phyloP scores from a whole-genome alignment of 2,329 filamentous ascomycete genomes.

The Arthrobotrys musiformis region DNA sequence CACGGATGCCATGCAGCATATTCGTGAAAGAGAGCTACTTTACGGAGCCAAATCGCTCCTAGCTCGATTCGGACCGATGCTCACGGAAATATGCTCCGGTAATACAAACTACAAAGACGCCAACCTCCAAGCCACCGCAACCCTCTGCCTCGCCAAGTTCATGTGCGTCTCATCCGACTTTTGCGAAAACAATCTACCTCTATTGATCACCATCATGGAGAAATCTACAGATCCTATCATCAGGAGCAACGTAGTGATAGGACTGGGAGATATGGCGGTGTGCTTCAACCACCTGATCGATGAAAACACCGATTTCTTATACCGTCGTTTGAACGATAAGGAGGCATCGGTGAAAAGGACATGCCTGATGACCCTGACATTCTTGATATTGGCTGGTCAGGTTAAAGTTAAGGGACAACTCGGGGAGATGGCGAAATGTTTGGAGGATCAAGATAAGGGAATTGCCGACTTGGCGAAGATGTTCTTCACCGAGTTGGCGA shows the following conservation, averaged over 20 bases:
- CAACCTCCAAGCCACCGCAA: slow-evolving; percentile 90
- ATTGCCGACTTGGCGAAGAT: slow-evolving; percentile 94
- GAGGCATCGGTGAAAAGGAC: slow-evolving; percentile 94
- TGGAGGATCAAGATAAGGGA: slow-evolving; percentile 93
- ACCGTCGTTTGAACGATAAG: slow-evolving; percentile 87
- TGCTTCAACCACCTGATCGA: slow-evolving; percentile 99
- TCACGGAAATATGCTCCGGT: slow-evolving; percentile 92
- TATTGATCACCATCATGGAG: slow-evolving; percentile 98
- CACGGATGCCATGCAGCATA: slow-evolving; percentile 84
- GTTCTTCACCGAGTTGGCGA: slow-evolving; percentile 98
- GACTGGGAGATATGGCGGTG: slow-evolving; percentile 97
- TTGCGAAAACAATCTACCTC: slow-evolving; percentile 89
- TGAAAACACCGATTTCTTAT: slow-evolving; percentile 98
- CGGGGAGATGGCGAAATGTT: slow-evolving; percentile 98
- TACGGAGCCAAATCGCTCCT: slow-evolving; percentile 85
- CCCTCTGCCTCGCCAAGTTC: slow-evolving; percentile 92
- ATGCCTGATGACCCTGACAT: slow-evolving; percentile 97
- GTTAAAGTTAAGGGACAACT: slow-evolving; percentile 99
- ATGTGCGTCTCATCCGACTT: slow-evolving; percentile 94
- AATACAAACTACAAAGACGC: slow-evolving; percentile 92
- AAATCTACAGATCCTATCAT: slow-evolving; percentile 91
- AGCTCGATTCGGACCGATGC: slow-evolving; percentile 89
- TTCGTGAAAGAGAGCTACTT: slow-evolving; percentile 83
- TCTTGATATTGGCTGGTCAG: slow-evolving; percentile 94
- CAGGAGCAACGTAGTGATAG: slow-evolving; percentile 94